Percentiles rank a stretch among this genome's conserved stretches.
These are phyloP conservation scores for Pseudocercospora macadamiae DNA, from an alignment of 2,329 filamentous ascomycete genomes.

Conservation along the genomic window DNA sequence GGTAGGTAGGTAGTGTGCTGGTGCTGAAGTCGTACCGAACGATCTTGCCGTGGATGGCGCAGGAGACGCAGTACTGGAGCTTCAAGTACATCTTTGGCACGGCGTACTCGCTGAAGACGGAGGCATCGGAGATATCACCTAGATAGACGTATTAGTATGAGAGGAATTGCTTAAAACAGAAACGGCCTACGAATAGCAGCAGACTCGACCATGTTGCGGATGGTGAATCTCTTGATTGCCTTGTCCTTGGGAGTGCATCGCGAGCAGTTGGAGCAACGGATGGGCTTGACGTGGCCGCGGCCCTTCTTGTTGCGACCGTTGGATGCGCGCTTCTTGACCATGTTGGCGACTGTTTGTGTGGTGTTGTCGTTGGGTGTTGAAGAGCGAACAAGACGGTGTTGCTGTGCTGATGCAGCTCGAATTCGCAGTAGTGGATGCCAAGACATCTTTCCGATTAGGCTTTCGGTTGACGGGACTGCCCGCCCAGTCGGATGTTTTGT, in stretches of 20 bases:
- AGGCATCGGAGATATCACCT: constrained; percentile 99
- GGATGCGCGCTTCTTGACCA: constrained; percentile 77
- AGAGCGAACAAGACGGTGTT: neutral
- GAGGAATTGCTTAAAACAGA: constrained; percentile 2
- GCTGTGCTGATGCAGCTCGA: neutral
- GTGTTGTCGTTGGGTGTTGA: constrained; percentile 24
- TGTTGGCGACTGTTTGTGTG: constrained; percentile 57
- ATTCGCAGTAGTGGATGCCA: neutral
- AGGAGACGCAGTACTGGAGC: constrained; percentile 99
- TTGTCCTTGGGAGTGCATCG: constrained; percentile 94
- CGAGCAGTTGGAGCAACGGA: constrained; percentile 87
- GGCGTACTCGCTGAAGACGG: constrained; percentile 98
- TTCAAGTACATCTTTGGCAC: constrained; percentile 99
- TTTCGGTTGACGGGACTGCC: too few species aligned
- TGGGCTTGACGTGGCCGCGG: constrained; percentile 98
- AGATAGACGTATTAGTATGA: constrained; percentile 19
- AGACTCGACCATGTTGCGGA: constrained; percentile 99
- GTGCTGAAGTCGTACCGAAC: constrained; percentile 79
- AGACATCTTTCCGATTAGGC: too few species aligned
- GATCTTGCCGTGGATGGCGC: constrained; percentile 99
- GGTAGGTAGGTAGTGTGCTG: neutral
- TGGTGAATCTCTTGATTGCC: constrained; percentile 99
- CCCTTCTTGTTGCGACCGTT: constrained; percentile 99
- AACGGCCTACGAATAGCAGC: constrained; percentile 92
- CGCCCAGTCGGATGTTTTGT: too few species aligned